phyloP scores from a whole-genome alignment of 139 green algal genomes.

The Limnomonas spitsbergensis region DNA sequence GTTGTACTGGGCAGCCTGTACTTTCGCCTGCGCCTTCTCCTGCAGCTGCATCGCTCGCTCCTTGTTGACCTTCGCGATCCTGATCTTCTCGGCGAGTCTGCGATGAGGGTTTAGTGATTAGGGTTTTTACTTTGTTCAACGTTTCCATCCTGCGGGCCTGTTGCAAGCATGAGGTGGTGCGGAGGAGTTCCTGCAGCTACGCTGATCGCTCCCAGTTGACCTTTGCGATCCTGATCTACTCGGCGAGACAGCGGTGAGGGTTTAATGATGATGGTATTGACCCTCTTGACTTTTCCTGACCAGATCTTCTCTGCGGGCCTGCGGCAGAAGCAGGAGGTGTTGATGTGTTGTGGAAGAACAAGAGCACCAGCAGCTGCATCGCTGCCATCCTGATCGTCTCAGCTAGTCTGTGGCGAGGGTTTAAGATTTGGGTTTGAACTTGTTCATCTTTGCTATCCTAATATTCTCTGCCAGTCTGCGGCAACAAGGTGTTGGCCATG shows the following conservation, averaged over 20 bases:
- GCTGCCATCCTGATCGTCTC: constrained; percentile 56
- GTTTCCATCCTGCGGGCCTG: too few species aligned
- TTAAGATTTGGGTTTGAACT: too few species aligned
- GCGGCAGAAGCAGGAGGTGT: too few species aligned
- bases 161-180: neutral
- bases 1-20: constrained; percentile 51
- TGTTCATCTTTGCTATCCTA: constrained; percentile 53
- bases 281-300: too few species aligned
- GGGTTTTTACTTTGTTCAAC: too few species aligned
- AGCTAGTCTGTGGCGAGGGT: constrained; percentile 46
- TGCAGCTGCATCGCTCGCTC: constrained; percentile 52
- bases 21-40: constrained; percentile 45
- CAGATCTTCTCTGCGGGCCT: too few species aligned
- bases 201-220: constrained; percentile 57
- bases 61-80: constrained; percentile 56
- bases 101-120: too few species aligned
- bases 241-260: constrained; percentile 45
- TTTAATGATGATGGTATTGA: too few species aligned
- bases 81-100: constrained; percentile 64
- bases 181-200: constrained; percentile 50
- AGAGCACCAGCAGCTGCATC: constrained; percentile 50
- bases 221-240: constrained; percentile 54
- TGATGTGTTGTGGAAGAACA: constrained; percentile 47
- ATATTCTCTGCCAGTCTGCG: constrained; percentile 62
- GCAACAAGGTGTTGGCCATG: too few species aligned